Percentiles rank a stretch among this genome's conserved stretches.
Evolutionary conservation across 1,284 basidiomycete species (phyloP).

Genomic region (Puccinia brachypodii): DNA sequence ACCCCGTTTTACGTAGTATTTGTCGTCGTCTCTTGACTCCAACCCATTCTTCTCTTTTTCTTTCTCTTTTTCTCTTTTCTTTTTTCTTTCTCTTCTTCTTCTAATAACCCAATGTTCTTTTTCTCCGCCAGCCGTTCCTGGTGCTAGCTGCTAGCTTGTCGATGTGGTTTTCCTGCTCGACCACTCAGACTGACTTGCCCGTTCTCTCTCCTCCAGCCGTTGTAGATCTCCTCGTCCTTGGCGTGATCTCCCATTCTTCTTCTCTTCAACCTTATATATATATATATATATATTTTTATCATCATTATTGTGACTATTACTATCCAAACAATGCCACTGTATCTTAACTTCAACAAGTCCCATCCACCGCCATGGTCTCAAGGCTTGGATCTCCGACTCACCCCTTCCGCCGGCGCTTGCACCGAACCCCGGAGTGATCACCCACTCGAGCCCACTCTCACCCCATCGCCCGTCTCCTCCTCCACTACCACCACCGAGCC

Average conservation of each 20-base stretch:
- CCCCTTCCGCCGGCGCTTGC: not conserved
- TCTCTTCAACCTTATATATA: not conserved
- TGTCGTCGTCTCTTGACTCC: too few relatives aligned
- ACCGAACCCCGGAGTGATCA: not conserved
- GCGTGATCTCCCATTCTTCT: not conserved
- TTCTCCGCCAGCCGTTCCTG: not conserved
- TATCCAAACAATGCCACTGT: slow-evolving; percentile 10
- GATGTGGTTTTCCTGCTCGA: not conserved
- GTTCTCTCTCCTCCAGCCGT: not conserved
- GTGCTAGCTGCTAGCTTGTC: not conserved
- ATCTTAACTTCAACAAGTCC: slow-evolving; percentile 22
- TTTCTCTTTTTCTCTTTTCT: not conserved
- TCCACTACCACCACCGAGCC: slow-evolving; percentile 16
- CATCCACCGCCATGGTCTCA: slow-evolving; percentile 20
- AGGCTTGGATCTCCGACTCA: not conserved
- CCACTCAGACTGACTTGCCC: not conserved
- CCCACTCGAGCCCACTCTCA: slow-evolving; percentile 8
- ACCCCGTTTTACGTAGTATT: too few relatives aligned
- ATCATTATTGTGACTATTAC: not conserved
- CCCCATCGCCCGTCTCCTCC: slow-evolving; percentile 24
- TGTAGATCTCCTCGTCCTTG: not conserved
- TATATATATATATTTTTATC: too few relatives aligned
- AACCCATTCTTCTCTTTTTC: not conserved
- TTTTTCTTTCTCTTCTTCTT: not conserved
- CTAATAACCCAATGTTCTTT: not conserved